Evolutionary conservation across 108 stramenopile species (phyloP).

Genomic region (Discostella pseudostelligera): DNA sequence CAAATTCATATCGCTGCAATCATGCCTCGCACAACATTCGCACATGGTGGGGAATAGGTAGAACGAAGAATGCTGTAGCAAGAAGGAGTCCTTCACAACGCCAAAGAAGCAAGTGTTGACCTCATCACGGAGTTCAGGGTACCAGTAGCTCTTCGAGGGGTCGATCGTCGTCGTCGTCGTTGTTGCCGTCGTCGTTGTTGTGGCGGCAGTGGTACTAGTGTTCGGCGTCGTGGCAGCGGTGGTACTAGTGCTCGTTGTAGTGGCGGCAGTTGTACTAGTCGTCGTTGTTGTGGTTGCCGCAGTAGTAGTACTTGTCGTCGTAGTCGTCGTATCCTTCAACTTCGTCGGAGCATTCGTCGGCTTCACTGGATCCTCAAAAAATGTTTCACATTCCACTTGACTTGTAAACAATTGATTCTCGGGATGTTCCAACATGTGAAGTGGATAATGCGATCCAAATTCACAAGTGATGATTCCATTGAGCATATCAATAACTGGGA

Average conservation of each 20-base stretch:
- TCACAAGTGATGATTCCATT: neutral
- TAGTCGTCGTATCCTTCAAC: neutral
- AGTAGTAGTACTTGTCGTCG: neutral
- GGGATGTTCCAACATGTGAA: neutral
- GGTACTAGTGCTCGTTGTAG: neutral
- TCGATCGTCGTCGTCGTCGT: neutral
- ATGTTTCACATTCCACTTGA: neutral
- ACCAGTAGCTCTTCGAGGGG: neutral
- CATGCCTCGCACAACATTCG: neutral
- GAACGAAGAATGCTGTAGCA: neutral
- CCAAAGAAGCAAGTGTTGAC: neutral
- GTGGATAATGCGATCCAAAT: neutral
- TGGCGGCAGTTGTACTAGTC: neutral
- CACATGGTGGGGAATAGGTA: neutral
- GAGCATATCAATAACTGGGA: neutral
- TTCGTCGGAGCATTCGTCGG: neutral
- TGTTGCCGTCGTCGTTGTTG: neutral
- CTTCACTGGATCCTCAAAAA: neutral
- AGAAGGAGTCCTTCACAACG: too few species aligned
- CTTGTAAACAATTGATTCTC: neutral
- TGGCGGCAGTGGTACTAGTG: neutral
- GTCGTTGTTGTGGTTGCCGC: neutral
- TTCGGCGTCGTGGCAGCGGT: neutral
- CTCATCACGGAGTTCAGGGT: neutral
- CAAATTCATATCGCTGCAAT: neutral